Conservation (phyloP, 495 filamentous ascomycete species). For the Penicillium angulare region DNA sequence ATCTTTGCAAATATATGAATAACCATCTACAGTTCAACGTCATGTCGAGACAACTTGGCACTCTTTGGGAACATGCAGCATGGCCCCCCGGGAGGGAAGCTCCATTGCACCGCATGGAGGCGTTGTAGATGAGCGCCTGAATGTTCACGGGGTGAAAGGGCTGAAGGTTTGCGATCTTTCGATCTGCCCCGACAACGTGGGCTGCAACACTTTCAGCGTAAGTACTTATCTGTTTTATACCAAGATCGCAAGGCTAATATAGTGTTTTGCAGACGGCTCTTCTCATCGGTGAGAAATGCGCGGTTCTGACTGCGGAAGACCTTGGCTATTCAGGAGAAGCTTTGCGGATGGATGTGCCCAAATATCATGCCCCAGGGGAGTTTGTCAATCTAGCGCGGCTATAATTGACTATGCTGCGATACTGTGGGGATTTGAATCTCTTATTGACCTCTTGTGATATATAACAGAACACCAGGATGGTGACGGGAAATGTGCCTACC, state of each 20-base stretch:
- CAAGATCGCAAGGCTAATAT: not conserved
- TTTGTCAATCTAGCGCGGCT: conserved; percentile 24
- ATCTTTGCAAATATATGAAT: not conserved
- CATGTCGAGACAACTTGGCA: conserved; percentile 85
- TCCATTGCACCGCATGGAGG: conserved; percentile 73
- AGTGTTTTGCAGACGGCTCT: conserved; percentile 60
- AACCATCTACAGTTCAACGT: conserved; percentile 36
- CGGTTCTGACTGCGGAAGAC: conserved; percentile 69
- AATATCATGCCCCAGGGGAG: conserved; percentile 59
- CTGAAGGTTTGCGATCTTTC: conserved; percentile 80
- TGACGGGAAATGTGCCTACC: too few relatives aligned
- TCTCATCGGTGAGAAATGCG: conserved; percentile 81
- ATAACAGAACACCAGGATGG: too few relatives aligned
- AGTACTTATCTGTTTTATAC: conserved; percentile 1
- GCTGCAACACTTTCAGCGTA: conserved; percentile 68
- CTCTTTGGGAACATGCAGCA: conserved; percentile 66
- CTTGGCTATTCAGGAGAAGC: conserved; percentile 71
- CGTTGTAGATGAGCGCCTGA: conserved; percentile 75
- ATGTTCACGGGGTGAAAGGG: conserved; percentile 76
- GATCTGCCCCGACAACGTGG: conserved; percentile 81
- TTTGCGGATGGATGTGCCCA: conserved; percentile 72
- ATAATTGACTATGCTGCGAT: too few relatives aligned
- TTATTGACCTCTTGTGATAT: too few relatives aligned
- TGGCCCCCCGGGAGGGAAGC: conserved; percentile 77
- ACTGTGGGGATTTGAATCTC: too few relatives aligned